Evolutionary conservation across 2,329 filamentous ascomycete species (phyloP), one percentile per base, ranked within the genome.

Genomic region (Paramyrothecium sp.): DNA sequence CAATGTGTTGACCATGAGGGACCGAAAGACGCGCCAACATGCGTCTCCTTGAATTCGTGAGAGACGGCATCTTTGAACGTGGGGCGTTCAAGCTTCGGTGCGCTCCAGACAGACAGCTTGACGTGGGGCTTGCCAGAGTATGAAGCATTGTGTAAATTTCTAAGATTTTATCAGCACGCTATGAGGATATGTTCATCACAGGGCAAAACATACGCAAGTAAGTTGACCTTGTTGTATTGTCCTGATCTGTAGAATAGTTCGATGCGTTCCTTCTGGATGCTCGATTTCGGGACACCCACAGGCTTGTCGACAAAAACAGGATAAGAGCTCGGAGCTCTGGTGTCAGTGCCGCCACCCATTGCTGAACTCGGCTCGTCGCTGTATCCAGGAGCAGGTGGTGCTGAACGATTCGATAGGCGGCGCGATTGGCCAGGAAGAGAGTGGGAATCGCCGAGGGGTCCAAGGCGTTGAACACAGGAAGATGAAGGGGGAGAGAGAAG

Each of bases 1-100:
- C 95, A 99, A 73, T 98, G 95, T 10, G 95, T 99, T 2, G 92
- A 90, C 95, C 95, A 99, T 38, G 92, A 95, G 2, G 95, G 95
- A 0, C 95, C 95, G 65, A 98, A 98, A 7, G 81, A 86, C 57
- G 89, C 82, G 58, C 94, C 93, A 55, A 92, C 86, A 19, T 84
- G 78, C 10, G 93, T 90, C 52, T 88, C 82, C 54, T 82, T 84
- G 78, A 94, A 99, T 7, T 88, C 78, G 64, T 96, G 87, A 51
- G 78, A 79, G n/a, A 81, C 78, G 7, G 93, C 94, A 56, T 97
- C 91, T 61, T 93, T 78, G 77, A 99, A 99, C 3, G 89, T 88
- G 2, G 95, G 95, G 17, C 95, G 87, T 23, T 87, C 82, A 53
- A 91, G 86, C 66, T 88, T 80, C 2, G 93, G 93, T 16, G 92